Evolutionary conservation across 1,139 yeast genomes (phyloP).

Genomic region (Blastobotrys persicus): DNA sequence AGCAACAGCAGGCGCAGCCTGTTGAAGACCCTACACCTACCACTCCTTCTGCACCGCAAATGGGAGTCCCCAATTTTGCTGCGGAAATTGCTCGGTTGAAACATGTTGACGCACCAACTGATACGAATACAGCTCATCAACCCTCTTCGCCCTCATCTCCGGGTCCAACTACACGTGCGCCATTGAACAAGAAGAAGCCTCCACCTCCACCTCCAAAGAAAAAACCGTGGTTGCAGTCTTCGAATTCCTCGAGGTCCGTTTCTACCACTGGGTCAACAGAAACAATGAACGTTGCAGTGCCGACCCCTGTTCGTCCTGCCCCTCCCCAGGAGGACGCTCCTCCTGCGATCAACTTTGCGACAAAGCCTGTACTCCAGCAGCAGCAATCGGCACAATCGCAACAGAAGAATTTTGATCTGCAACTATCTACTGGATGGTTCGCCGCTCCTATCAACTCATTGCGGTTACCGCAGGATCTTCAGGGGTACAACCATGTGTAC

Average conservation of each 20-base stretch:
- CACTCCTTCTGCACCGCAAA: background rate
- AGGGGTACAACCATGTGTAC: conserved; percentile 24
- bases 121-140: background rate
- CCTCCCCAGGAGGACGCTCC: conserved; percentile 10
- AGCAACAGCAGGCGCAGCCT: background rate
- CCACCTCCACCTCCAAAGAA: conserved; percentile 34
- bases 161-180: conserved; percentile 15
- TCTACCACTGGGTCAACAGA: conserved; percentile 1
- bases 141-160: conserved; percentile 13
- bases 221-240: conserved; percentile 25
- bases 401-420: conserved; percentile 25
- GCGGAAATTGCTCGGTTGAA: conserved; percentile 32
- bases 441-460: conserved; percentile 24
- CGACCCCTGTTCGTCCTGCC: conserved; percentile 6
- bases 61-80: conserved; percentile 32
- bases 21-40: background rate
- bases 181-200: conserved; percentile 30
- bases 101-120: conserved; percentile 7
- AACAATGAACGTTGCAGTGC: background rate
- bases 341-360: conserved; percentile 8
- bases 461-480: conserved; percentile 30
- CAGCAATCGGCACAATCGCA: conserved; percentile 13
- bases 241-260: conserved; percentile 6
- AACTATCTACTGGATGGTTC: conserved; percentile 31
- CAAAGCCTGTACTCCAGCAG: conserved; percentile 15